phyloP scores from a whole-genome alignment of 805 yeast species.

The Tanozyma kutaoensis region DNA sequence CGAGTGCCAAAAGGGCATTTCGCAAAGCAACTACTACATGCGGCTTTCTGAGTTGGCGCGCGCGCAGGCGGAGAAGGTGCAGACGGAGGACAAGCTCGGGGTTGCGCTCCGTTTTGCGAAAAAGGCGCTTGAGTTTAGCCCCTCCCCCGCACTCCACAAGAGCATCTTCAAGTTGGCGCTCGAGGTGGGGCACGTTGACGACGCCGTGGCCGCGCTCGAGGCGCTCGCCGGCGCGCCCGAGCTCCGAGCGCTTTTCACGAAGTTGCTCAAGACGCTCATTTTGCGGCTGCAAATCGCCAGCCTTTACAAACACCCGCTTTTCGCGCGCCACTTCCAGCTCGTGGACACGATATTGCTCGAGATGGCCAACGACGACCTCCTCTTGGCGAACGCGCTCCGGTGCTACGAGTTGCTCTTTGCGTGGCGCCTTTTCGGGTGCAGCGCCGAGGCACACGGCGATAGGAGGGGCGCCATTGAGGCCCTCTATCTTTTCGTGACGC shows the following conservation, averaged over 20 bases:
- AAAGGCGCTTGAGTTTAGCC: too few species aligned
- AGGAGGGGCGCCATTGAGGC: constrained; percentile 32
- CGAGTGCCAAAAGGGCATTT: too few species aligned
- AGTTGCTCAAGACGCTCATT: neutral
- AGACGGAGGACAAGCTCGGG: too few species aligned
- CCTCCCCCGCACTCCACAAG: too few species aligned
- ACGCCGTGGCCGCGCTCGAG: neutral
- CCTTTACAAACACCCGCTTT: neutral
- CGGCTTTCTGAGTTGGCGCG: too few species aligned
- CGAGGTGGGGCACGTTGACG: too few species aligned
- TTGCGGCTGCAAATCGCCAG: neutral
- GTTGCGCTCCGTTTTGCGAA: too few species aligned
- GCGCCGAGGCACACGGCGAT: constrained; percentile 10
- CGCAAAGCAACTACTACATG: too few species aligned
- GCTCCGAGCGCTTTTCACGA: neutral
- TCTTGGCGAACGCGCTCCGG: constrained; percentile 15
- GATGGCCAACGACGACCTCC: constrained; percentile 17
- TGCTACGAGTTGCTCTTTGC: constrained; percentile 25
- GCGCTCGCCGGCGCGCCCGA: neutral
- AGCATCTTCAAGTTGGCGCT: too few species aligned
- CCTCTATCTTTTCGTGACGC: constrained; percentile 20
- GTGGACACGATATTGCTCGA: constrained; percentile 20
- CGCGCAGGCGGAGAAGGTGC: too few species aligned
- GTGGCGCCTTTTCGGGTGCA: constrained; percentile 23
- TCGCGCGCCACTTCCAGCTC: neutral